These are phyloP conservation scores for Populus deltoides DNA, from an alignment of 345 rosid species.

Conservation along the genomic window DNA sequence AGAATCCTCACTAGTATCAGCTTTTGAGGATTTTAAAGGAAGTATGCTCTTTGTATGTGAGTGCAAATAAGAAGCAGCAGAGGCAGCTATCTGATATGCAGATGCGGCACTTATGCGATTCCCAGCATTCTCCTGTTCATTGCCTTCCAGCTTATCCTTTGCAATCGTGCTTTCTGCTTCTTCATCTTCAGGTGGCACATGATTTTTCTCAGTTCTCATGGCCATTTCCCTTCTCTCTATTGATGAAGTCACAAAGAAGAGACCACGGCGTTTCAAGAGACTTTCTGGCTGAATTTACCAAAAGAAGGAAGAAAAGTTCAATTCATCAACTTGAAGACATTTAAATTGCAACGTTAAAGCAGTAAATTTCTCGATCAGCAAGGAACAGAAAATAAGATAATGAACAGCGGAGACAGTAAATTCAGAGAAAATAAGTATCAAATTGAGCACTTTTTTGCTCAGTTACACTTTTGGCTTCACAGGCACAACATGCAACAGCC, in stretches of 20 bases:
- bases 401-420: background rate
- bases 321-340: background rate
- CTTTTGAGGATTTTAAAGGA: conserved; percentile 48
- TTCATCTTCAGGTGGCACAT: conserved; percentile 35
- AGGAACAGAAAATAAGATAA: background rate
- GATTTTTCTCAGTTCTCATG: conserved; percentile 36
- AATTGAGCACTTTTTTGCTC: background rate
- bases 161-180: conserved; percentile 30
- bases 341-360: background rate
- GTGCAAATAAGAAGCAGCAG: conserved; percentile 83
- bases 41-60: conserved; percentile 61
- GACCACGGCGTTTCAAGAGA: conserved; percentile 56
- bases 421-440: background rate
- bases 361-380: too few species aligned
- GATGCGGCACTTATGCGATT: conserved; percentile 50
- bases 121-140: conserved; percentile 38
- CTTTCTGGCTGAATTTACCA: conserved; percentile 51
- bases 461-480: background rate
- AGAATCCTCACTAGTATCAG: conserved; percentile 21
- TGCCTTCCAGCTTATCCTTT: conserved; percentile 24
- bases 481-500: background rate
- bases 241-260: conserved; percentile 72
- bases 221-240: conserved; percentile 58
- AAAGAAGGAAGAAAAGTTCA: background rate
- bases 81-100: conserved; percentile 77